Conservation (phyloP, 2,329 filamentous ascomycete genomes). For the Colletotrichum neosansevieriae region DNA sequence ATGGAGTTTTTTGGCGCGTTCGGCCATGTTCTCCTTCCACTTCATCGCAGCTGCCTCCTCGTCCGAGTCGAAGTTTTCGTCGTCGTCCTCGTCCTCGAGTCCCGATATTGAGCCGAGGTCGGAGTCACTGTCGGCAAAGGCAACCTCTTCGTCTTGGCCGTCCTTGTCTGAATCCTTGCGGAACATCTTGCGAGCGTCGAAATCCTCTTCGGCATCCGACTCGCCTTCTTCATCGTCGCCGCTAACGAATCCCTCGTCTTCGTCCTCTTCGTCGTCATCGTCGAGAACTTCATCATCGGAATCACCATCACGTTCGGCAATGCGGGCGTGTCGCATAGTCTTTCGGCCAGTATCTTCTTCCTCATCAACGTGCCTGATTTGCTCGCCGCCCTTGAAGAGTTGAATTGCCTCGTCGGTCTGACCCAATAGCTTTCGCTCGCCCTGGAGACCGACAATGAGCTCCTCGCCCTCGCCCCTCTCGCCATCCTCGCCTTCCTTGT, state of each 20-base stretch:
- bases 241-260: constrained; percentile 65
- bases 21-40: constrained; percentile 91
- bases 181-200: constrained; percentile 71
- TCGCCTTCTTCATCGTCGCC: constrained; percentile 62
- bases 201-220: constrained; percentile 67
- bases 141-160: constrained; percentile 76
- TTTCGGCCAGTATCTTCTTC: constrained; percentile 72
- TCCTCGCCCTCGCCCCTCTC: constrained; percentile 95
- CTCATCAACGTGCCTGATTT: constrained; percentile 68
- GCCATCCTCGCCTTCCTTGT: constrained; percentile 72
- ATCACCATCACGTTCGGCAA: constrained; percentile 72
- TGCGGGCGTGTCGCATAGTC: constrained; percentile 66
- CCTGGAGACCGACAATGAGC: constrained; percentile 90
- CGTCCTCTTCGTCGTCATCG: too few relatives aligned
- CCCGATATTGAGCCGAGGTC: constrained; percentile 89
- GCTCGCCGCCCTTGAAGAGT: constrained; percentile 83
- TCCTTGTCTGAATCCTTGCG: constrained; percentile 63
- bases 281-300: constrained; percentile 52
- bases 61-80: constrained; percentile 67
- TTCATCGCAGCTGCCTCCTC: constrained; percentile 79
- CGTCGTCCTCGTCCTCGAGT: constrained; percentile 60
- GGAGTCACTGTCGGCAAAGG: constrained; percentile 96
- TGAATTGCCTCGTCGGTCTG: constrained; percentile 85
- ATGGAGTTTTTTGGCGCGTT: constrained; percentile 79
- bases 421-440: constrained; percentile 83